Percentiles rank a stretch among this genome's conserved stretches.
phyloP scores from a whole-genome alignment of 352 stramenopile species.

The Phytopythium boreale region DNA sequence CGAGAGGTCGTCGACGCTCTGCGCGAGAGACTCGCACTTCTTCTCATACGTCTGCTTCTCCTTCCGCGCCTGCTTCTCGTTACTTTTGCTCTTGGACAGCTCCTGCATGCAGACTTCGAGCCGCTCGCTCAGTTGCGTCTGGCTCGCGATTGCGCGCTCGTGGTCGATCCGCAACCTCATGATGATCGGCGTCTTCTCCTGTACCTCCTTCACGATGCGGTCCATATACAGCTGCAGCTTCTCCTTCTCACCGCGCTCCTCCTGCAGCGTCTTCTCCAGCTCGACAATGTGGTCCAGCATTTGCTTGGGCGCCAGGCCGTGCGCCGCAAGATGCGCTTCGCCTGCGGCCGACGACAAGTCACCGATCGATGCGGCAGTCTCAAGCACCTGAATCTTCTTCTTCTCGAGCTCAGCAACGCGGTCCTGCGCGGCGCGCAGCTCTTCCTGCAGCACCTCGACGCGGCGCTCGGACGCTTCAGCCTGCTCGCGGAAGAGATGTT shows the following conservation, averaged over 20 bases:
- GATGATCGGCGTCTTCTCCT: slow-evolving; percentile 89
- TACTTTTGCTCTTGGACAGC: slow-evolving; percentile 64
- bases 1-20: slow-evolving; percentile 89
- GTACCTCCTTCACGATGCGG: slow-evolving; percentile 91
- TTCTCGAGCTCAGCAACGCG: slow-evolving; percentile 57
- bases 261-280: slow-evolving; percentile 78
- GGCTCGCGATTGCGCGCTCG: slow-evolving; percentile 81
- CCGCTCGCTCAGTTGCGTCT: slow-evolving; percentile 72
- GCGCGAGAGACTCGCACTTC: slow-evolving; percentile 69
- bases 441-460: slow-evolving; percentile 52
- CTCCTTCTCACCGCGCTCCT: slow-evolving; percentile 81
- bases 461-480: slow-evolving; percentile 45
- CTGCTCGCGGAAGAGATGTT: slow-evolving; percentile 77
- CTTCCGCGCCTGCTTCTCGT: slow-evolving; percentile 57
- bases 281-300: slow-evolving; percentile 89
- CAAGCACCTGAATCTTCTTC: slow-evolving; percentile 56
- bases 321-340: slow-evolving; percentile 57
- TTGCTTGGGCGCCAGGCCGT: slow-evolving; percentile 83
- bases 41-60: slow-evolving; percentile 67
- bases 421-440: slow-evolving; percentile 50
- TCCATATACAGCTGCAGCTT: slow-evolving; percentile 90
- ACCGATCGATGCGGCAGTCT: slow-evolving; percentile 45
- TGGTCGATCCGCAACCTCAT: slow-evolving; percentile 89
- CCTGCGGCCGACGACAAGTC: slow-evolving; percentile 60
- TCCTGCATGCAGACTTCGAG: slow-evolving; percentile 65